Percentiles rank a stretch among this genome's conserved stretches.
Evolutionary conservation across 257 asterid species (phyloP).

Genomic region (Ligustrum vulgare): DNA sequence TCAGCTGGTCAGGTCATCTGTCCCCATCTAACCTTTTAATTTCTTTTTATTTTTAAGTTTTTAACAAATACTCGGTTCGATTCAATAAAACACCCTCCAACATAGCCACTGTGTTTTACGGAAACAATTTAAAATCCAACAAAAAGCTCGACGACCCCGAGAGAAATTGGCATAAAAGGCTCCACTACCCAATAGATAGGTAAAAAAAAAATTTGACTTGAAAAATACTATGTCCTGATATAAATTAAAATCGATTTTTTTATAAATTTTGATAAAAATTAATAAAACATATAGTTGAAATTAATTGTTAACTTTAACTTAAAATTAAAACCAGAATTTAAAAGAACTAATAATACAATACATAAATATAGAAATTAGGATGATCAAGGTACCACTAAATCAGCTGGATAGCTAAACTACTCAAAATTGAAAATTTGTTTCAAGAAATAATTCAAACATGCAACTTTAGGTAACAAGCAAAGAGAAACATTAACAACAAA

Average conservation of each 20-base stretch:
- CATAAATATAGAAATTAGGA: not conserved
- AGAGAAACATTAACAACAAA: conserved; percentile 4
- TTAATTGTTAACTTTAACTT: too few species aligned
- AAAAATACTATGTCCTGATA: too few species aligned
- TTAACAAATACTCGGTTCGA: not conserved
- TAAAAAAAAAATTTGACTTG: too few species aligned
- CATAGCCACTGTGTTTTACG: not conserved
- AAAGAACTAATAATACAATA: not conserved
- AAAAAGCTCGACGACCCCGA: too few species aligned
- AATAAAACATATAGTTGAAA: too few species aligned
- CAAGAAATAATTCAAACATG: conserved; percentile 4
- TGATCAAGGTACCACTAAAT: not conserved
- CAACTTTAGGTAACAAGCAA: not conserved
- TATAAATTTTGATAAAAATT: too few species aligned
- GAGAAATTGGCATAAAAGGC: not conserved
- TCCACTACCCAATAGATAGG: not conserved
- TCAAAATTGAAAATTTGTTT: not conserved
- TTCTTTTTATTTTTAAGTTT: not conserved
- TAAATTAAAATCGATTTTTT: too few species aligned
- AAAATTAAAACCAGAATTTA: too few species aligned
- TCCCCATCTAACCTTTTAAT: not conserved
- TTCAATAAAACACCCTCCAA: not conserved
- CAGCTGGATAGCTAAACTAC: not conserved
- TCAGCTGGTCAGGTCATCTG: not conserved
- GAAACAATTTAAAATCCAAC: too few species aligned